Conservation (phyloP, 306 rosid genomes). For the Herpetospermum pedunculosum region DNA sequence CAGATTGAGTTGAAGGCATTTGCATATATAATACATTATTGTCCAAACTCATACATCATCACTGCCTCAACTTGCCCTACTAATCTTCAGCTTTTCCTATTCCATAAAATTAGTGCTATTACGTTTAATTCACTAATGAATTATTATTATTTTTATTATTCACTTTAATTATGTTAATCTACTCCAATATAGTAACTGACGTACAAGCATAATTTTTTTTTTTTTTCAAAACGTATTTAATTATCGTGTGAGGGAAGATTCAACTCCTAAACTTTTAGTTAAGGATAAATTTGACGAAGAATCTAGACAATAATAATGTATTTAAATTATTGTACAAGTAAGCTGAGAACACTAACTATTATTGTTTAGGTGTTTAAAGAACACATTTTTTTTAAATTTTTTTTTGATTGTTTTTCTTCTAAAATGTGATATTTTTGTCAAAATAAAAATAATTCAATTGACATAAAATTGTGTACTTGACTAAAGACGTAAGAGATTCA, state of each 20-base stretch:
- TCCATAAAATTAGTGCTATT: background rate
- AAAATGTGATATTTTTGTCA: background rate
- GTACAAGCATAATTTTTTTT: too few relatives aligned
- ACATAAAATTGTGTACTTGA: too few relatives aligned
- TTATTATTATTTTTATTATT: background rate
- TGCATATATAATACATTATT: background rate
- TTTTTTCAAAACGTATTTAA: too few relatives aligned
- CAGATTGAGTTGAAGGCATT: background rate
- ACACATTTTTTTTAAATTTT: too few relatives aligned
- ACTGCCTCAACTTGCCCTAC: background rate
- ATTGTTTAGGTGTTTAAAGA: background rate
- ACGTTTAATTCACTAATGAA: background rate
- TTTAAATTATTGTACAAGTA: too few relatives aligned
- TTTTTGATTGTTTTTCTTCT: background rate
- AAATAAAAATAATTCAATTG: too few relatives aligned
- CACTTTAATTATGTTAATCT: background rate
- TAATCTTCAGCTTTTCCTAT: background rate
- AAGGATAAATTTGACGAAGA: too few relatives aligned
- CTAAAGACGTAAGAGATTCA: too few relatives aligned
- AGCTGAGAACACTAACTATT: background rate
- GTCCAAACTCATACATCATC: background rate
- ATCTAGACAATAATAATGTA: too few relatives aligned
- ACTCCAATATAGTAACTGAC: background rate
- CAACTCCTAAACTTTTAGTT: too few relatives aligned
- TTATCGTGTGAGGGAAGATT: too few relatives aligned